Evolutionary conservation across 345 rosid genomes (phyloP), one percentile per base, ranked within the genome.

Genomic region (Lepidium aucheri): DNA sequence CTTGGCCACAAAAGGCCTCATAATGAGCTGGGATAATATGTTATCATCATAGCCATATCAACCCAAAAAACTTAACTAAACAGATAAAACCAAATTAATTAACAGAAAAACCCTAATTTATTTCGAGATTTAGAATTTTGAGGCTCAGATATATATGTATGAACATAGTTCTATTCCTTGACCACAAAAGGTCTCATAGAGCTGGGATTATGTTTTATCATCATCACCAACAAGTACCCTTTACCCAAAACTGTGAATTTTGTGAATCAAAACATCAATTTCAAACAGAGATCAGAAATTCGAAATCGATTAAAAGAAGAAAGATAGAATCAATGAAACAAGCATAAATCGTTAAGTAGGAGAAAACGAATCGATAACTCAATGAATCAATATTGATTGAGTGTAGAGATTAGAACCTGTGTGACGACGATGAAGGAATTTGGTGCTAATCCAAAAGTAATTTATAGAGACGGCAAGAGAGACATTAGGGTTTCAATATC

Each of bases 1-100:
- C 40, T 34, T 60, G 77, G 54, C 85, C 70, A 28, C 56, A 69
- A 62, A 30, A 76, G 81, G 85, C n/a, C 85, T 81, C 83, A 70
- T 79, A 81, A 73, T 81, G 85, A 81, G 85, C 85, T 81, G 85
- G 85, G 85, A 74, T 78, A 60, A 46, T 49, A 26, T 62, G 64
- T 64, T 79, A 81, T 81, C 83, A 76, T 81, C 85, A 76, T 58
- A 8, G 69, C 77, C 77, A 10, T 30, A 36, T 53, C 10, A 67
- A 60, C 53, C 69, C 41, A 49, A 49, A 6, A 6, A 6, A 11
- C 10, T 44, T 2, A 2, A 38, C 41, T 11, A 11, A 11, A 38
- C 41, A 35, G 6, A 9, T 17, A 35, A 35, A 7, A 56, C 46
- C n/a, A 4, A 10, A 30, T n/a, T 8, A 22, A 3, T 2, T 7